These are phyloP conservation scores for Talaromyces sp. DNA, from an alignment of 2,329 filamentous ascomycete genomes.

Conservation along the genomic window DNA sequence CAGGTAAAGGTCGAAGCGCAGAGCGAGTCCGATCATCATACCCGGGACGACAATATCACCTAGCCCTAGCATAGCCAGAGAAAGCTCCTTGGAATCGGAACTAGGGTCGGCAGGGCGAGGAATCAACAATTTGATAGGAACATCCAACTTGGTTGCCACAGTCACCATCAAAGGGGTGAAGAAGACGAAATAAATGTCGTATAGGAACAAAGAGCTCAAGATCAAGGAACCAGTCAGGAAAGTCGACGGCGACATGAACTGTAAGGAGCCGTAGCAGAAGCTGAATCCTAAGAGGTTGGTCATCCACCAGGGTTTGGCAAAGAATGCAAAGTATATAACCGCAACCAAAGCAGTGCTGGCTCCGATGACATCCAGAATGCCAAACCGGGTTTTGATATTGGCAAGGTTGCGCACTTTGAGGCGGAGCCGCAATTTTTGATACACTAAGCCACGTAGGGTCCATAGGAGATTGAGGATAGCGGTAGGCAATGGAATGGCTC, in stretches of 20 bases:
- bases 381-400: conserved; percentile 35
- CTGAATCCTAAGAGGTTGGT: conserved; percentile 84
- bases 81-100: conserved; percentile 34
- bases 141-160: conserved; percentile 79
- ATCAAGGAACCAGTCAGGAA: conserved; percentile 77
- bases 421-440: conserved; percentile 47
- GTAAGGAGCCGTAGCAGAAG: conserved; percentile 76
- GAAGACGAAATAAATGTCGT: conserved; percentile 73
- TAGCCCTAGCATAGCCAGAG: conserved; percentile 73
- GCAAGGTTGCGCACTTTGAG: conserved; percentile 49
- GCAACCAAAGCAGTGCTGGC: conserved; percentile 50
- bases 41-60: conserved; percentile 94
- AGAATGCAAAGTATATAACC: conserved; percentile 59
- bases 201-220: conserved; percentile 76
- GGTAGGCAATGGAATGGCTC: conserved; percentile 41
- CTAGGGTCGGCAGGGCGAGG: conserved; percentile 53
- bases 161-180: conserved; percentile 51
- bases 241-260: conserved; percentile 81
- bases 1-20: conserved; percentile 86
- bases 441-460: conserved; percentile 42
- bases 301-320: conserved; percentile 60
- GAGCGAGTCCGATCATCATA: conserved; percentile 78
- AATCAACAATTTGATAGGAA: conserved; percentile 88
- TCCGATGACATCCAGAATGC: conserved; percentile 48
- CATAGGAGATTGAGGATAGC: conserved; percentile 38